These are phyloP conservation scores for Colletotrichum gloeosporioides DNA, from an alignment of 2,329 filamentous ascomycete genomes.

Conservation along the genomic window DNA sequence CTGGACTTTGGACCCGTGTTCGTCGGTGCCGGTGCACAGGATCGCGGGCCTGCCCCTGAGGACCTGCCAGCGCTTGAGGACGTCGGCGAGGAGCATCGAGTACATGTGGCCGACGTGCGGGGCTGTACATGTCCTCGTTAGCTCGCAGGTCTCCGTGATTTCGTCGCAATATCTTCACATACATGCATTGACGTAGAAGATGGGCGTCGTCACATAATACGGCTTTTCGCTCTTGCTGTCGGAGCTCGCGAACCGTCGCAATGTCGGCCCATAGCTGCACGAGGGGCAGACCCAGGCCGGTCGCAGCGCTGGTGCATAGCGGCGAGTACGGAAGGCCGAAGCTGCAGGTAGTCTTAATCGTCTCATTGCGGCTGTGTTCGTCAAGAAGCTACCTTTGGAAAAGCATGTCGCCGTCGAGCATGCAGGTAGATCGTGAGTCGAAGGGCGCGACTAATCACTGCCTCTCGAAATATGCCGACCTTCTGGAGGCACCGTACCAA, in stretches of 20 bases:
- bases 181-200: slow-evolving; percentile 99
- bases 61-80: slow-evolving; percentile 89
- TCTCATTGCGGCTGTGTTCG: not conserved
- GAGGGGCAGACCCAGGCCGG: slow-evolving; percentile 32
- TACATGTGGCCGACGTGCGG: slow-evolving; percentile 96
- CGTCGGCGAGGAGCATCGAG: slow-evolving; percentile 88
- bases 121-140: slow-evolving; percentile 53
- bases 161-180: slow-evolving; percentile 28
- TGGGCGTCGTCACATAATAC: slow-evolving; percentile 94
- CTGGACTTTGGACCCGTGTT: slow-evolving; percentile 98
- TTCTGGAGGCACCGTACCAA: not conserved
- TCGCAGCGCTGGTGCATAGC: slow-evolving; percentile 1
- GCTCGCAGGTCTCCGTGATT: not conserved
- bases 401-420: not conserved
- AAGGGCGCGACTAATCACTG: not conserved
- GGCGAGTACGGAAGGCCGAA: not conserved
- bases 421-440: not conserved
- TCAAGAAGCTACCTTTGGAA: not conserved
- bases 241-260: slow-evolving; percentile 29
- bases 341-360: slow-evolving; percentile 4
- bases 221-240: slow-evolving; percentile 62
- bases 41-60: slow-evolving; percentile 75
- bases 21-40: slow-evolving; percentile 91
- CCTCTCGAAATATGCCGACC: not conserved
- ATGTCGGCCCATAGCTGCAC: slow-evolving; percentile 28